Conservation (phyloP, 345 rosid species). For the Eucalyptus victrix region DNA sequence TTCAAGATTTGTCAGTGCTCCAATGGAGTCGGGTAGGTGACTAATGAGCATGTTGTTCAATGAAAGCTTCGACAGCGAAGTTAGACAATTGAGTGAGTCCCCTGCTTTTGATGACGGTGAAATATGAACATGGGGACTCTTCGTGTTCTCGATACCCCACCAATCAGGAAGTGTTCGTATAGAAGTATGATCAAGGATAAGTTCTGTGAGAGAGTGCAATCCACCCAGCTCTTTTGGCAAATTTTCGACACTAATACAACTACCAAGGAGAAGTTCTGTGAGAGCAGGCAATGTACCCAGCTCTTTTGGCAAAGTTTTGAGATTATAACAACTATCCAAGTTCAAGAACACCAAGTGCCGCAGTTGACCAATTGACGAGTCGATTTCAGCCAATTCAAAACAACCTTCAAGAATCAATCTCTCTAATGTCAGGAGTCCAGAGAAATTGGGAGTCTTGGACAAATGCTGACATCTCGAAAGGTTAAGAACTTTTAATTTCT, state of each 20-base stretch:
- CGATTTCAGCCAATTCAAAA: rapidly evolving
- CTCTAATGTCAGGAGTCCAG: neutral
- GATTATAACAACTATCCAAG: rapidly evolving
- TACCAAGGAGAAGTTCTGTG: neutral
- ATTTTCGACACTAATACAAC: rapidly evolving
- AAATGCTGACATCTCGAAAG: neutral
- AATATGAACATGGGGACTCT: neutral
- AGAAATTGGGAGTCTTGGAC: neutral
- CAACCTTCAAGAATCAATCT: neutral
- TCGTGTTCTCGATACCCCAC: neutral
- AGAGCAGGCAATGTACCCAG: neutral
- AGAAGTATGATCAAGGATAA: rapidly evolving
- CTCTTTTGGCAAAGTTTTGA: neutral
- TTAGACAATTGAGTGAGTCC: neutral
- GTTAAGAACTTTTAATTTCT: neutral
- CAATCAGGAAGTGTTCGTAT: neutral
- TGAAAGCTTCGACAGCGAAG: neutral
- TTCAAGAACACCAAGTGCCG: neutral
- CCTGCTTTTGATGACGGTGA: neutral
- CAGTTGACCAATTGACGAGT: neutral
- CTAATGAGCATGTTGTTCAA: neutral
- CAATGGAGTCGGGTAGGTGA: neutral
- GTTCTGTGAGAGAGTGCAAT: neutral
- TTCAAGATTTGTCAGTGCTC: neutral
- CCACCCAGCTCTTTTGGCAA: neutral